Base-by-base conservation (phyloP, 768 basidiomycete genomes). In the Lepiota brunneoincarnata region DNA sequence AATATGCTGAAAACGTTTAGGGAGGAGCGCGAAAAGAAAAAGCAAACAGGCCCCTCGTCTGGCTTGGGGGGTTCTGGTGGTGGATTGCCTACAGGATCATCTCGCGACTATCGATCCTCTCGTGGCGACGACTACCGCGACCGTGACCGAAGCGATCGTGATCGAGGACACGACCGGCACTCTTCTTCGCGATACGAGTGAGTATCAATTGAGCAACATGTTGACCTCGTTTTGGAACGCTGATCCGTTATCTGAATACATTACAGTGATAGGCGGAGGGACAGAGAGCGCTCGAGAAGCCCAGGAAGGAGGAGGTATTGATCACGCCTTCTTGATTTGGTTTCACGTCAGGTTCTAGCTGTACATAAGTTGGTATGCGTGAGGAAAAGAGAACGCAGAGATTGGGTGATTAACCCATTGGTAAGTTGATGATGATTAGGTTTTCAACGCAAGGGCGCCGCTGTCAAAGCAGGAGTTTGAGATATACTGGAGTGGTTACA, bases 1-100 rank as follows among this genome's bases (percentile, higher is more conserved):
- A 91, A 94, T 72, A 90, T 97, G 84, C 79, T 99, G 49, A 69
- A 76, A 55, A 90, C 92, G 66, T 97, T 98, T 72, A 86, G 87
- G 58, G 94, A 95, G 67, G 90, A 93, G 49, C 86, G 94, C 56
- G 88, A 91, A 69, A 90, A 89, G 72, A 85, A 88, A 65, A 85
- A 83, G 66, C 76, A 71, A 58, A 79, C 78, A 37, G 77, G 82
- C 54, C 75, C 28, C 62, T 74, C 24, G 67, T 72, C 26, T 64
- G 77, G 35, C 64, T 73, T 38, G 63, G 70, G 62, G 38, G 64
- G 71, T 46, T 61, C 72, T 54, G 67, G 73, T 35, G 64, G 74
- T 24, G 80, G 78, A 17, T 61, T 74, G 17, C 69, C 75, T 14
- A 70, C 80, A 40, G 69, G 75, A 49, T 59, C 70, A 55, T 69